A percentile compares a stretch with the other conserved stretches of the same genome.
Conservation (phyloP, 306 rosid species). For the Malus sieversii region DNA sequence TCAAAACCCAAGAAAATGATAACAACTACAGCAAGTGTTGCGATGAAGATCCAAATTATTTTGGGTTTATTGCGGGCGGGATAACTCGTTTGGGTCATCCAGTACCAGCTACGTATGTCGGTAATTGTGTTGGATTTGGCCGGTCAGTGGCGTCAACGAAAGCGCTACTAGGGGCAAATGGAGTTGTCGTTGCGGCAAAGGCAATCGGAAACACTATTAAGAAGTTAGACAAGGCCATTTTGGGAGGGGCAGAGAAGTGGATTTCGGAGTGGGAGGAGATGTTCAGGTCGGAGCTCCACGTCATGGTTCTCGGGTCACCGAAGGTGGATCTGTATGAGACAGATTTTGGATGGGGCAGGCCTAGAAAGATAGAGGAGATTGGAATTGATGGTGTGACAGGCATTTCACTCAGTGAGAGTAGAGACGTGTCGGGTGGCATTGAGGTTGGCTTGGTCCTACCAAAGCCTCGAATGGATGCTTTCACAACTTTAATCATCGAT, state of each 20-base stretch:
- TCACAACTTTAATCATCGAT: slow-evolving; percentile 13
- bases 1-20: slow-evolving; percentile 15
- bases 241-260: slow-evolving; percentile 37
- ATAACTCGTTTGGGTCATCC: slow-evolving; percentile 27
- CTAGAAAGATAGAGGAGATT: slow-evolving; percentile 39
- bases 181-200: slow-evolving; percentile 30
- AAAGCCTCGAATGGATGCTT: slow-evolving; percentile 30
- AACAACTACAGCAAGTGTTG: neutral
- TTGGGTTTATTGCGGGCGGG: slow-evolving; percentile 47
- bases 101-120: slow-evolving; percentile 19
- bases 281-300: slow-evolving; percentile 28
- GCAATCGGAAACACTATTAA: slow-evolving; percentile 33
- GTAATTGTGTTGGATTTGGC: slow-evolving; percentile 46
- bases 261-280: slow-evolving; percentile 34
- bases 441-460: slow-evolving; percentile 38
- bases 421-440: slow-evolving; percentile 36
- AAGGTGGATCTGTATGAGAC: slow-evolving; percentile 41
- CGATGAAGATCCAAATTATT: slow-evolving; percentile 18
- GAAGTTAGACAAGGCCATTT: slow-evolving; percentile 23
- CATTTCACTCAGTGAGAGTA: slow-evolving; percentile 31
- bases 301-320: slow-evolving; percentile 39
- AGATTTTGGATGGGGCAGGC: slow-evolving; percentile 48
- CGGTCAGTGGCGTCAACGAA: slow-evolving; percentile 7
- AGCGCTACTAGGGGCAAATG: slow-evolving; percentile 30
- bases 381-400: slow-evolving; percentile 31